A percentile compares a stretch with the other conserved stretches of the same genome.
Evolutionary conservation across 805 yeast genomes (phyloP).

Genomic region (Hanseniaspora guilliermondii): DNA sequence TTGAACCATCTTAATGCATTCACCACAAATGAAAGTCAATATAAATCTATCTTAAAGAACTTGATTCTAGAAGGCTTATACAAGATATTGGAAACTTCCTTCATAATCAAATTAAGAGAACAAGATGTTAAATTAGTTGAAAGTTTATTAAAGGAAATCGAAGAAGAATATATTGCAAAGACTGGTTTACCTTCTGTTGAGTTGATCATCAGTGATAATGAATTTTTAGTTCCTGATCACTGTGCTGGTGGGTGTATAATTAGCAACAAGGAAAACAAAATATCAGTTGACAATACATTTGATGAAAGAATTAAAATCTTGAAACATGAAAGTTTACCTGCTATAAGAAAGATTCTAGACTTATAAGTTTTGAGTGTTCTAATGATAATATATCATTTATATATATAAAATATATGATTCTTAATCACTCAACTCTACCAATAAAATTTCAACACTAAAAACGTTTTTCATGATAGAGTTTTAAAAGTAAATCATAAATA

Average conservation of each 20-base stretch:
- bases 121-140: conserved; percentile 31
- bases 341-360: conserved; percentile 48
- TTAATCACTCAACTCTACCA: too few species aligned
- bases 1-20: conserved; percentile 47
- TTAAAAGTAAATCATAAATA: too few species aligned
- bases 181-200: conserved; percentile 42
- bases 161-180: conserved; percentile 48
- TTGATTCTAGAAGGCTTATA: conserved; percentile 68
- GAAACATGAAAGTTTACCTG: conserved; percentile 79
- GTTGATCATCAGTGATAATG: conserved; percentile 45
- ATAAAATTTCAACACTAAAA: too few species aligned
- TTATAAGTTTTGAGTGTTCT: not conserved
- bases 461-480: too few species aligned
- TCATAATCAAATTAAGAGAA: conserved; percentile 45
- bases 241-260: conserved; percentile 77
- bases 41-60: conserved; percentile 58
- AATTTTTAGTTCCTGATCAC: conserved; percentile 42
- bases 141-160: conserved; percentile 39
- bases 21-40: conserved; percentile 40
- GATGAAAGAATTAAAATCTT: conserved; percentile 84
- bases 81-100: conserved; percentile 60
- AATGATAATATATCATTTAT: too few species aligned
- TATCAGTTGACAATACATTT: conserved; percentile 81
- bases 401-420: too few species aligned
- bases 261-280: conserved; percentile 60